Conservation (phyloP, 179 eudicot genomes). For the Spinacia oleracea region DNA sequence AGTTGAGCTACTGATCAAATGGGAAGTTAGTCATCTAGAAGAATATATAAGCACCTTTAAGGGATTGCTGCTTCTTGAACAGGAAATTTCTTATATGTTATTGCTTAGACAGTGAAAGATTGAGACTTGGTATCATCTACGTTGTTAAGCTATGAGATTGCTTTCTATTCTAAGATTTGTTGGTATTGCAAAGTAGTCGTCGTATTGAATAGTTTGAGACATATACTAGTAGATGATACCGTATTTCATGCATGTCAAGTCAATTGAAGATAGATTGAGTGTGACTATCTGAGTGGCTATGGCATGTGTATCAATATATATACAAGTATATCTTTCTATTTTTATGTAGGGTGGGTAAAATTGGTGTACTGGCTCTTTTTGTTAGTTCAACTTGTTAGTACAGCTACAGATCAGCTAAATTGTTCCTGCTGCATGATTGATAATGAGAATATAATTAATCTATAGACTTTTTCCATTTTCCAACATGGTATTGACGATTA, state of each 20-base stretch:
- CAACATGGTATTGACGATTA: constrained; percentile 7
- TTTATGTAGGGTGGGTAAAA: not conserved
- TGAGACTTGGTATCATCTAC: not conserved
- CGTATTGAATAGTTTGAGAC: not conserved
- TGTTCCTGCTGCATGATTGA: not conserved
- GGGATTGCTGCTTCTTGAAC: not conserved
- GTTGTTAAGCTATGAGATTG: not conserved
- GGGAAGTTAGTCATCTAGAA: not conserved
- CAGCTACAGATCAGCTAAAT: not conserved
- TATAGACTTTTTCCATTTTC: not conserved
- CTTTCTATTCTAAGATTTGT: not conserved
- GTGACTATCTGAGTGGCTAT: not conserved
- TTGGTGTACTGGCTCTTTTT: not conserved
- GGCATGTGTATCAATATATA: not conserved
- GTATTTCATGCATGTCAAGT: no score
- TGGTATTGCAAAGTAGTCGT: not conserved
- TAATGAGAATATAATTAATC: not conserved
- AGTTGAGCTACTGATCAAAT: not conserved
- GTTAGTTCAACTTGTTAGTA: not conserved
- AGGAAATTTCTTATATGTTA: not conserved
- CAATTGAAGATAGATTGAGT: not conserved
- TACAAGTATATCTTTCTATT: not conserved
- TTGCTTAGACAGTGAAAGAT: not conserved
- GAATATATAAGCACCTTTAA: not conserved
- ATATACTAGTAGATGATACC: not conserved